phyloP scores from a whole-genome alignment of 169 alveolate species.

The Plasmodium knowlesi region DNA sequence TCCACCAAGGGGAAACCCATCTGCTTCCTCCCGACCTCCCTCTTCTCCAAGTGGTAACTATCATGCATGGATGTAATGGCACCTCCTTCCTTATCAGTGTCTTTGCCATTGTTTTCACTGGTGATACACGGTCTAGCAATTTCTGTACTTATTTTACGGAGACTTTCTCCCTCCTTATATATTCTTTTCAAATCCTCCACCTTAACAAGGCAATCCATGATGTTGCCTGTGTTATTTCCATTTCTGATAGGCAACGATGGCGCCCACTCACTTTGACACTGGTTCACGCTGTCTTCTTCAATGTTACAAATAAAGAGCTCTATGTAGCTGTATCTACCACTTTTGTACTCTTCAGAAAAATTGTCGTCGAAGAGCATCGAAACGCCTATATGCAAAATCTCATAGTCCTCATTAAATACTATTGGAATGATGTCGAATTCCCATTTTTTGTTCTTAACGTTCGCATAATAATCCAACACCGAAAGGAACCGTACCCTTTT shows the following conservation, averaged over 20 bases:
- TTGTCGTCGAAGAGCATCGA: constrained; percentile 41
- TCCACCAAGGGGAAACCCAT: neutral
- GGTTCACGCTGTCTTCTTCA: neutral
- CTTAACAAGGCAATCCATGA: constrained; percentile 24
- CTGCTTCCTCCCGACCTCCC: neutral
- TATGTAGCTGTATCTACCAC: constrained; percentile 35
- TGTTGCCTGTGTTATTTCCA: neutral
- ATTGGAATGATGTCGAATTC: constrained; percentile 61
- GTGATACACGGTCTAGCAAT: neutral
- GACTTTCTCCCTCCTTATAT: neutral
- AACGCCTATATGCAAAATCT: constrained; percentile 57
- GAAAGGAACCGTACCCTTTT: constrained; percentile 18
- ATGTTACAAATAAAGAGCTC: constrained; percentile 29
- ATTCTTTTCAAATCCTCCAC: constrained; percentile 25
- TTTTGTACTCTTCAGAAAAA: constrained; percentile 47
- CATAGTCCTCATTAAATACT: constrained; percentile 51
- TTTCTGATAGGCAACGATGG: neutral
- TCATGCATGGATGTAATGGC: neutral
- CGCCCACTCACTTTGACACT: neutral
- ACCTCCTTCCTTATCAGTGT: neutral
- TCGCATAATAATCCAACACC: constrained; percentile 52
- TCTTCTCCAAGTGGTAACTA: neutral
- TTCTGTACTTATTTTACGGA: neutral
- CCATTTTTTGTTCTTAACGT: constrained; percentile 25
- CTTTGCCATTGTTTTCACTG: neutral